phyloP scores from a whole-genome alignment of 805 yeast species.

The Grigorovia jiainica region DNA sequence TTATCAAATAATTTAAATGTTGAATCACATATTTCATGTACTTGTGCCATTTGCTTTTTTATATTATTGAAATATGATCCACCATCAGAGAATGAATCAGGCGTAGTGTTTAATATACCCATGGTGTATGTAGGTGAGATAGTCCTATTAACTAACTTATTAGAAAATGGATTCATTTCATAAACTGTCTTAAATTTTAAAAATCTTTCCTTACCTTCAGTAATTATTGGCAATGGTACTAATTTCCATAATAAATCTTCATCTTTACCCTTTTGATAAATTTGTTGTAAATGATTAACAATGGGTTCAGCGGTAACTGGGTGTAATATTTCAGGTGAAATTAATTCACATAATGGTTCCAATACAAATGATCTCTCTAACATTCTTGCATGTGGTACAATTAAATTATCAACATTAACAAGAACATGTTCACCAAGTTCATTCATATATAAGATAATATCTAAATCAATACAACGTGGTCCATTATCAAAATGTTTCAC shows the following conservation, averaged over 20 bases:
- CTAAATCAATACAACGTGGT: conserved; percentile 86
- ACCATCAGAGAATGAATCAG: conserved; percentile 94
- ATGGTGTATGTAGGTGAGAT: conserved; percentile 49
- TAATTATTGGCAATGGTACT: conserved; percentile 33
- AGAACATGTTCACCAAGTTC: conserved; percentile 31
- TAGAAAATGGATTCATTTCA: conserved; percentile 36
- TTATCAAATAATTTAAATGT: conserved; percentile 42
- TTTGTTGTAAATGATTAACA: conserved; percentile 52
- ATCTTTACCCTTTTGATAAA: conserved; percentile 39
- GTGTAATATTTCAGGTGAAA: conserved; percentile 57
- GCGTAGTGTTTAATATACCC: conserved; percentile 86
- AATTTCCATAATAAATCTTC: conserved; percentile 41
- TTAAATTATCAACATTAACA: conserved; percentile 48
- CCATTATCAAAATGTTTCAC: conserved; percentile 81
- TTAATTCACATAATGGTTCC: conserved; percentile 76
- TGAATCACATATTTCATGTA: conserved; percentile 38
- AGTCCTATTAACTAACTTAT: conserved; percentile 17
- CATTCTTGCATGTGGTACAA: conserved; percentile 82
- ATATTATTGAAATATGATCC: conserved; percentile 34
- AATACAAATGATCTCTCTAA: conserved; percentile 84
- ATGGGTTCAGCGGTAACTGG: conserved; percentile 84
- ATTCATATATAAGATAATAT: conserved; percentile 54
- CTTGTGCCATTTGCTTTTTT: conserved; percentile 36
- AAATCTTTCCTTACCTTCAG: conserved; percentile 16
- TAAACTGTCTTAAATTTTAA: conserved; percentile 23